Base-by-base conservation (phyloP, 306 rosid species). In the Calophaca sinica region DNA sequence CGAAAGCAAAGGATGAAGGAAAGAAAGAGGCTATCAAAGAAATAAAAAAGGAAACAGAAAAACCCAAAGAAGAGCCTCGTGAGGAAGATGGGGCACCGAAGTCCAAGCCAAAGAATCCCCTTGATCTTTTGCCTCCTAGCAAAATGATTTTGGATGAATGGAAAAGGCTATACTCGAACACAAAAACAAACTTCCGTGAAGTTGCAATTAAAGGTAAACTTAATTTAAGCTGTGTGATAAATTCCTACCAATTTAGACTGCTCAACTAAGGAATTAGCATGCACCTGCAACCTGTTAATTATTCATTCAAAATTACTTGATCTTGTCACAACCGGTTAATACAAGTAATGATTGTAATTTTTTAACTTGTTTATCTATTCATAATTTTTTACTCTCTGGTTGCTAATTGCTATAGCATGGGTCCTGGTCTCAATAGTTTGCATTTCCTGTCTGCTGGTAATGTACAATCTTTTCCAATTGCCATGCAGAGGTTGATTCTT, bases 111-210 rank as follows among this genome's bases (percentile, higher is more conserved):
- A 91, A 91, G 79, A 91, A 89, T 69, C 77, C 91, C 61, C 53
- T 49, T 49, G 53, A 49, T 49, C 53, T 49, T 15, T 49, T 49
- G 20, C 53, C 53, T 49, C 53, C 97, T 33, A 86, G 96, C 58
- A 76, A 62, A 76, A 91, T 91, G 96, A 52, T 91, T 33, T 72
- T 91, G 84, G 97, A 91, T 77, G 97, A 91, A 3, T 89, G 97
- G 97, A 91, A 91, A 75, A 84, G 96, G 70, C 90, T 91, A 48
- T 91, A 91, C 53, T 49, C 53, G 7, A 49, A 49, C 15, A 87
- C 49, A 91, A 49, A 49, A n/a, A 49, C 53, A 49, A 49, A 91
- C 83, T 91, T 91, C 88, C 91, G 96, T 89, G 53, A 49, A 49
- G 20, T 49, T n/a, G 53, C 53, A 12, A n/a, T 49, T 49, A 49